phyloP scores from a whole-genome alignment of 495 filamentous ascomycete species.

The Penicillium maclennaniae region DNA sequence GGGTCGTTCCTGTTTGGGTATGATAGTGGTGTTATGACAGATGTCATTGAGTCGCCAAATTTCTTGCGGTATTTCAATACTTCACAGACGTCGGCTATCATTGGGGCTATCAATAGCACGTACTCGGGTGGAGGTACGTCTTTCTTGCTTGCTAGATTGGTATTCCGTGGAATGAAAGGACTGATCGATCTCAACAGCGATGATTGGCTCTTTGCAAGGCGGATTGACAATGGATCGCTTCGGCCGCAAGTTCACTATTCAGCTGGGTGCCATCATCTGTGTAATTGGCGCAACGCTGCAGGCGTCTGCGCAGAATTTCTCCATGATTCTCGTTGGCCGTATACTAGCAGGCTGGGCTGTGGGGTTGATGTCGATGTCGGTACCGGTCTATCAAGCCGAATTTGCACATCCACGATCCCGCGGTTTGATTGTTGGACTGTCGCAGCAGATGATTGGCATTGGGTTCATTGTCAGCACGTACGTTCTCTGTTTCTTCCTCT shows the following conservation, averaged over 20 bases:
- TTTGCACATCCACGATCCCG: slow-evolving; percentile 49
- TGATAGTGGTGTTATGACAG: slow-evolving; percentile 54
- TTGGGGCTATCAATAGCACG: slow-evolving; percentile 54
- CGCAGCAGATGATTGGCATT: slow-evolving; percentile 59
- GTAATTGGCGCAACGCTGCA: slow-evolving; percentile 55
- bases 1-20: slow-evolving; percentile 55
- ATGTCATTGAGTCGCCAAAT: slow-evolving; percentile 48
- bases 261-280: slow-evolving; percentile 53
- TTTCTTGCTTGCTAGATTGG: neutral
- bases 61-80: slow-evolving; percentile 49
- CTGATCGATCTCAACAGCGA: slow-evolving; percentile 17
- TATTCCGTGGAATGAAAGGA: neutral
- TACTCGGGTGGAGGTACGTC: slow-evolving; percentile 50
- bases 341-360: slow-evolving; percentile 61
- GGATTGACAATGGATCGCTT: slow-evolving; percentile 40
- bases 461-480: slow-evolving; percentile 51
- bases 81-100: slow-evolving; percentile 44
- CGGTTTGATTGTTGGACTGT: slow-evolving; percentile 54
- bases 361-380: slow-evolving; percentile 54
- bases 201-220: slow-evolving; percentile 35
- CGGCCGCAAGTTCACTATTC: slow-evolving; percentile 52
- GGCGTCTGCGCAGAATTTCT: slow-evolving; percentile 46
- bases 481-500: neutral
- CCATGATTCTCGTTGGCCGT: slow-evolving; percentile 59
- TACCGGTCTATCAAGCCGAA: slow-evolving; percentile 57